Percentiles rank a stretch among this genome's conserved stretches.
Conservation (phyloP, 1,139 yeast species). For the Candida tetrigidarum region DNA sequence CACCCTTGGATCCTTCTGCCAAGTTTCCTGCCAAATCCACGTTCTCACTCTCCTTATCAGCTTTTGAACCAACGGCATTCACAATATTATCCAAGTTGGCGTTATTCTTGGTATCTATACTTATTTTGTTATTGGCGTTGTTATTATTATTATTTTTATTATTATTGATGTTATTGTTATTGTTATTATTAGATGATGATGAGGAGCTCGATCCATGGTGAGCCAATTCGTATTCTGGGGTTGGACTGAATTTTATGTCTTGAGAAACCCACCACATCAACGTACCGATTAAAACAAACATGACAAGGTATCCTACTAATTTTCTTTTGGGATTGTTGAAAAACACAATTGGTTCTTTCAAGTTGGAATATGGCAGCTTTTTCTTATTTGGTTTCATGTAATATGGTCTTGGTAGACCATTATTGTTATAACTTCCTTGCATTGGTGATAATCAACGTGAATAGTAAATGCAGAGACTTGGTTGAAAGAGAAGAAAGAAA, state of each 20-base stretch:
- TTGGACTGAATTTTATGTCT: slow-evolving; percentile 36
- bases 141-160: slow-evolving; percentile 8
- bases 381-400: slow-evolving; percentile 49
- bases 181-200: not conserved
- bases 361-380: slow-evolving; percentile 38
- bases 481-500: not conserved
- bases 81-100: slow-evolving; percentile 18
- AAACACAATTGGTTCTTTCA: slow-evolving; percentile 32
- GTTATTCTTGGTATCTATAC: slow-evolving; percentile 10
- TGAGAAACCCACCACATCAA: slow-evolving; percentile 43
- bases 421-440: slow-evolving; percentile 51
- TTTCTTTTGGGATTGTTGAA: slow-evolving; percentile 45
- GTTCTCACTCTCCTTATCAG: slow-evolving; percentile 18
- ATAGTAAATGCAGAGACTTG: too few relatives aligned
- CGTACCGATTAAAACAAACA: slow-evolving; percentile 41
- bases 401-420: slow-evolving; percentile 53
- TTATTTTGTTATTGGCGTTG: not conserved
- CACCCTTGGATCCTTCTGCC: slow-evolving; percentile 48
- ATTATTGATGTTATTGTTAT: not conserved
- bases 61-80: slow-evolving; percentile 18
- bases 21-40: slow-evolving; percentile 45
- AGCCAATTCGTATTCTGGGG: slow-evolving; percentile 35
- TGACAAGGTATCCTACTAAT: slow-evolving; percentile 40
- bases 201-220: slow-evolving; percentile 13
- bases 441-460: slow-evolving; percentile 26